These are phyloP conservation scores for Lasiosphaeriaceae sp. DNA, from an alignment of 495 filamentous ascomycete genomes.

Conservation along the genomic window DNA sequence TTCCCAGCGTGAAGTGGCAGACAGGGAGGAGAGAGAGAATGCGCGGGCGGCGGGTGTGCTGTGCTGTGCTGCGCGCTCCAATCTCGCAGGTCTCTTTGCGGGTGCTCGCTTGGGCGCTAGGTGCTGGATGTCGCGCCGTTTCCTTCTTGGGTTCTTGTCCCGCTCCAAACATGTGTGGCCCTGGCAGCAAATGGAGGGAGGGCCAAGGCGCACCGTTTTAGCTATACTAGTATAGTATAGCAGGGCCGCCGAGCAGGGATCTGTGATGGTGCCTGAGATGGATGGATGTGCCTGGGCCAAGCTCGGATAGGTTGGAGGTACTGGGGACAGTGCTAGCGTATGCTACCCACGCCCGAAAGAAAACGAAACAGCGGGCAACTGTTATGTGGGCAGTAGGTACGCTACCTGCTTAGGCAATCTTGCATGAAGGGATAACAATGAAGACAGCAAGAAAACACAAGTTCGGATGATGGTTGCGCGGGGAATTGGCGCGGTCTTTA, in stretches of 20 bases:
- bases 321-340: too few species aligned
- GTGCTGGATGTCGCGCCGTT: background rate
- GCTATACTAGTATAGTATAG: too few species aligned
- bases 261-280: too few species aligned
- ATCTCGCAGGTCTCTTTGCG: background rate
- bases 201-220: conserved; percentile 8
- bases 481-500: background rate
- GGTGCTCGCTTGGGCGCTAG: background rate
- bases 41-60: too few species aligned
- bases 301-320: too few species aligned
- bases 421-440: background rate
- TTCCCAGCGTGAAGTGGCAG: background rate
- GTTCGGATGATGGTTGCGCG: conserved; percentile 2
- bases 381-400: too few species aligned
- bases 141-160: conserved; percentile 3
- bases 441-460: background rate
- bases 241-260: too few species aligned
- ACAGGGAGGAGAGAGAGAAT: background rate
- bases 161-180: background rate
- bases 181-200: background rate
- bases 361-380: too few species aligned
- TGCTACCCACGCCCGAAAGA: too few species aligned
- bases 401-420: too few species aligned
- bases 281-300: too few species aligned
- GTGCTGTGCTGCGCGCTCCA: background rate